Evolutionary conservation across 2,329 filamentous ascomycete genomes (phyloP).

Genomic region (Cordyceps javanica): DNA sequence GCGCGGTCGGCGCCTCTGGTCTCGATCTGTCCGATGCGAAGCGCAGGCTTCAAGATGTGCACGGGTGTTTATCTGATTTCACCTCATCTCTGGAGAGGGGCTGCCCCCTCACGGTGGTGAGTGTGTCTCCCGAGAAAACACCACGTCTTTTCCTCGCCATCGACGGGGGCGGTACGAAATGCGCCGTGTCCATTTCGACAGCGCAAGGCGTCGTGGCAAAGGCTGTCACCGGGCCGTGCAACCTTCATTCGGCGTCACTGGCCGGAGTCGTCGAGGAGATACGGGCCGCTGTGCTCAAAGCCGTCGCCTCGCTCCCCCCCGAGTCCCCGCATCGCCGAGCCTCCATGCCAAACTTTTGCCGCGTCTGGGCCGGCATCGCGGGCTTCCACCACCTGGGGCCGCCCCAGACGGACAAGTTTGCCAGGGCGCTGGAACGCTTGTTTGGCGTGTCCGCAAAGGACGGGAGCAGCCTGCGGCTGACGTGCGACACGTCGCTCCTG

Average conservation of each 20-base stretch:
- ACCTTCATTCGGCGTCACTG: neutral
- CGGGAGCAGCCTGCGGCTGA: neutral
- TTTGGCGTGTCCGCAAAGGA: neutral
- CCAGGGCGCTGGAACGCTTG: neutral
- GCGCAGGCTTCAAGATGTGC: neutral
- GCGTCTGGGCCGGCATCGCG: neutral
- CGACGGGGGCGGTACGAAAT: neutral
- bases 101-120: neutral
- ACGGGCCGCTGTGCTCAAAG: neutral
- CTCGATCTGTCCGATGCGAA: neutral
- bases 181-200: neutral
- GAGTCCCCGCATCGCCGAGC: neutral
- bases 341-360: neutral
- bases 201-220: neutral
- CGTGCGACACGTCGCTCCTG: neutral
- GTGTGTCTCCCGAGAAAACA: neutral
- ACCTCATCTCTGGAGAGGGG: neutral
- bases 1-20: neutral
- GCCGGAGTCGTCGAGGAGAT: neutral
- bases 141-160: neutral
- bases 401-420: neutral
- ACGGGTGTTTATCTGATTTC: neutral
- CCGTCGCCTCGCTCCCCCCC: neutral
- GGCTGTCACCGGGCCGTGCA: neutral
- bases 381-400: neutral